These are phyloP conservation scores for Colletotrichum simmondsii DNA, from an alignment of 2,329 filamentous ascomycete genomes.

Conservation along the genomic window DNA sequence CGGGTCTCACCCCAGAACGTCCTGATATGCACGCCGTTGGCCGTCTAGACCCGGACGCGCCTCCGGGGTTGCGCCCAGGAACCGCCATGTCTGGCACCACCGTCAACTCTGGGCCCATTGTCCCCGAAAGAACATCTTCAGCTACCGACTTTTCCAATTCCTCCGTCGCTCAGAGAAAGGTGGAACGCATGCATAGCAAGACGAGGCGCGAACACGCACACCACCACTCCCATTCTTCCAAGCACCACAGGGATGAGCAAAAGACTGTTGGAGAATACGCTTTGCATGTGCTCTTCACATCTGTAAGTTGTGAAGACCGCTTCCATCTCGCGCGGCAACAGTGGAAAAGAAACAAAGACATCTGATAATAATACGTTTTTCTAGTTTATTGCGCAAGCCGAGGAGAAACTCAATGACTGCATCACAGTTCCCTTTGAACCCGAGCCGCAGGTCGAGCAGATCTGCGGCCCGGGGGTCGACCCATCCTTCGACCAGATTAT, in stretches of 20 bases:
- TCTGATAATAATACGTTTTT: conserved; percentile 41
- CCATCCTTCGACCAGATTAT: conserved; percentile 94
- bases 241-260: conserved; percentile 75
- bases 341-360: too few species aligned
- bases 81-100: conserved; percentile 61
- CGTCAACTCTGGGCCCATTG: conserved; percentile 41
- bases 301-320: conserved; percentile 61
- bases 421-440: conserved; percentile 82
- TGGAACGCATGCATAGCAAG: conserved; percentile 73
- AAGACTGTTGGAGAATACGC: conserved; percentile 99
- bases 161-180: conserved; percentile 60
- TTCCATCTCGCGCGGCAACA: not conserved
- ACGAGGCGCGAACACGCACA: conserved; percentile 78
- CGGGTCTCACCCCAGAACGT: conserved; percentile 60
- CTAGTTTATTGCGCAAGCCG: conserved; percentile 93
- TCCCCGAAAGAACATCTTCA: conserved; percentile 59
- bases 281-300: conserved; percentile 94
- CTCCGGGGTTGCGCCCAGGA: conserved; percentile 53
- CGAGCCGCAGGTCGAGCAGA: conserved; percentile 85
- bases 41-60: conserved; percentile 57
- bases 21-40: conserved; percentile 60
- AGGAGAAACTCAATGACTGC: conserved; percentile 93
- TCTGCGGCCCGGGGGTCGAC: conserved; percentile 92
- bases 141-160: conserved; percentile 56
- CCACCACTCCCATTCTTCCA: conserved; percentile 81